Percentiles rank a stretch among this genome's conserved stretches.
phyloP scores from a whole-genome alignment of 352 stramenopile species.

The Globisporangium spinosum region DNA sequence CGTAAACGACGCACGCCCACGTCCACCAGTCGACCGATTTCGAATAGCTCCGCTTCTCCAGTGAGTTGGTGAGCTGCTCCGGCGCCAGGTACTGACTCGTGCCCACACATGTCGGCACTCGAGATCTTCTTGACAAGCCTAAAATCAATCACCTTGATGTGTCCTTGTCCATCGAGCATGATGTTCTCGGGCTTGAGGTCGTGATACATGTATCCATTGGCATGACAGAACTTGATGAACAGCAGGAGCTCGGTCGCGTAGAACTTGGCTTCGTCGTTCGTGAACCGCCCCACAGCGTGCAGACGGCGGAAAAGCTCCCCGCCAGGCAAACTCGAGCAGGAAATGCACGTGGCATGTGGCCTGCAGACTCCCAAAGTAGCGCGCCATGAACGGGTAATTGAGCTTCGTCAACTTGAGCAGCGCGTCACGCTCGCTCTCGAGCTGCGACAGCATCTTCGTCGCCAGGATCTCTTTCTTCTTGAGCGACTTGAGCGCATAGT shows the following conservation, averaged over 20 bases:
- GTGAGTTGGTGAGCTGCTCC: slow-evolving; percentile 65
- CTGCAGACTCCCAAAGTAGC: slow-evolving; percentile 66
- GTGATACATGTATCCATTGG: slow-evolving; percentile 69
- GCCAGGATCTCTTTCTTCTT: slow-evolving; percentile 56
- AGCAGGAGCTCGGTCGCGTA: slow-evolving; percentile 64
- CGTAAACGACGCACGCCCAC: slow-evolving; percentile 75
- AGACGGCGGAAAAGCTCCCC: slow-evolving; percentile 65
- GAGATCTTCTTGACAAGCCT: slow-evolving; percentile 52
- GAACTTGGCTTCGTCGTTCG: slow-evolving; percentile 72
- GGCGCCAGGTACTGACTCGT: slow-evolving; percentile 73
- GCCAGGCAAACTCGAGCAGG: slow-evolving; percentile 62
- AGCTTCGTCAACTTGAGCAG: slow-evolving; percentile 38
- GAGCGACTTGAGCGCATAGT: slow-evolving; percentile 76
- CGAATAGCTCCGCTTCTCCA: slow-evolving; percentile 61
- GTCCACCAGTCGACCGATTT: slow-evolving; percentile 84
- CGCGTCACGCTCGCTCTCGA: slow-evolving; percentile 52
- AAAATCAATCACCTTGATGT: slow-evolving; percentile 71
- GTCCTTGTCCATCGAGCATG: slow-evolving; percentile 63
- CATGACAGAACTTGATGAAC: slow-evolving; percentile 55
- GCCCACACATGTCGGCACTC: slow-evolving; percentile 37
- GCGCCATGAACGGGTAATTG: slow-evolving; percentile 42
- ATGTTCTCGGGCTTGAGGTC: slow-evolving; percentile 92
- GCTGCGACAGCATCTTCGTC: slow-evolving; percentile 52
- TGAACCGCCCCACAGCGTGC: slow-evolving; percentile 46
- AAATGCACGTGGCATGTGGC: slow-evolving; percentile 58